Conservation (phyloP, 148 eudicot species). For the Rhododendron vialii region DNA sequence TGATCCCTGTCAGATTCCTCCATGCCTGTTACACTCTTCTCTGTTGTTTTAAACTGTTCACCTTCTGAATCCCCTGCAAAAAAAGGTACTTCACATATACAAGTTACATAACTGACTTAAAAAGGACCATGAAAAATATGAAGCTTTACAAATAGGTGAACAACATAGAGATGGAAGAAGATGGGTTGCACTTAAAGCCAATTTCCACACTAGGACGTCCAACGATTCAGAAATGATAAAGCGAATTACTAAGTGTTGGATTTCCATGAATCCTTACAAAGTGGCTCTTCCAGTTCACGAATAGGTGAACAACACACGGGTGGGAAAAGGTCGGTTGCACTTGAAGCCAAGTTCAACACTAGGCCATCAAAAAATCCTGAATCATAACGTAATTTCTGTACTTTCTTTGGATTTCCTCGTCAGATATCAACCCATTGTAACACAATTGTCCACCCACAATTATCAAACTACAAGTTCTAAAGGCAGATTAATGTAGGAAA, state of each 20-base stretch:
- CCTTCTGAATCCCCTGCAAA: conserved; percentile 34
- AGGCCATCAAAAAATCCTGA: not conserved
- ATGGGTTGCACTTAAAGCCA: not conserved
- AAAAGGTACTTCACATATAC: not conserved
- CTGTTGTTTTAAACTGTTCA: conserved; percentile 16
- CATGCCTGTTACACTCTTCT: conserved; percentile 25
- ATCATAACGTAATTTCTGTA: not conserved
- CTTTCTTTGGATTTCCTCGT: not conserved
- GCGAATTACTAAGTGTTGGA: not conserved
- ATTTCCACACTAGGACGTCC: not conserved
- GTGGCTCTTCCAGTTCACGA: not conserved
- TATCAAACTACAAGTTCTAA: not conserved
- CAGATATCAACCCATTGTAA: not conserved
- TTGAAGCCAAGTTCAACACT: not conserved
- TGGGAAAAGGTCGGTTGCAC: not conserved
- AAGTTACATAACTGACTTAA: not conserved
- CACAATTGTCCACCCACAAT: no score
- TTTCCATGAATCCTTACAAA: not conserved
- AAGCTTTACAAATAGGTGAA: not conserved
- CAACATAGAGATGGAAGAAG: not conserved
- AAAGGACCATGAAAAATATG: not conserved
- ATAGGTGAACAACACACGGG: not conserved
- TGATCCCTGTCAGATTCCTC: conserved; percentile 28
- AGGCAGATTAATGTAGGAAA: not conserved
- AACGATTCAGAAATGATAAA: not conserved